A percentile compares a stretch with the other conserved stretches of the same genome.
These are phyloP conservation scores for Candida sonorensis DNA, from an alignment of 805 yeast species.

Conservation along the genomic window DNA sequence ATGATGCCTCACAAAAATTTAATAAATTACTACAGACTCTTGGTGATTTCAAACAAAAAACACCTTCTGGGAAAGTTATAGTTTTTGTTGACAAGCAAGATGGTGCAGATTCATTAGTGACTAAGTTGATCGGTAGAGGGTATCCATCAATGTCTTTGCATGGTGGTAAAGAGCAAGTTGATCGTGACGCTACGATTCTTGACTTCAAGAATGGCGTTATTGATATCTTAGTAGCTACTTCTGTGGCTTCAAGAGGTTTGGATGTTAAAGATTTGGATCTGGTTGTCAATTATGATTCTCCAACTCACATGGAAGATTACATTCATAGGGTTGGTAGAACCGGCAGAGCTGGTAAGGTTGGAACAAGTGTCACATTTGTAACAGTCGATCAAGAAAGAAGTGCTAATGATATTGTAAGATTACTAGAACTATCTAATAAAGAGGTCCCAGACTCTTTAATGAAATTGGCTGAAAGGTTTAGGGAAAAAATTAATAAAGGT, in stretches of 20 bases:
- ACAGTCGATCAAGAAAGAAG: slow-evolving; percentile 52
- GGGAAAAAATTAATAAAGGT: slow-evolving; percentile 58
- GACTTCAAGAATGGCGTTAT: slow-evolving; percentile 59
- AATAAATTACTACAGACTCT: slow-evolving; percentile 45
- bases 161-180: slow-evolving; percentile 87
- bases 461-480: slow-evolving; percentile 47
- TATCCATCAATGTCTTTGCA: slow-evolving; percentile 67
- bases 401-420: slow-evolving; percentile 64
- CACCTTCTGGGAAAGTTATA: slow-evolving; percentile 46
- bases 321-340: slow-evolving; percentile 96
- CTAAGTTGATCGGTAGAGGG: slow-evolving; percentile 44
- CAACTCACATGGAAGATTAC: slow-evolving; percentile 89
- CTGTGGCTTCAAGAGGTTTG: slow-evolving; percentile 90
- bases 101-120: slow-evolving; percentile 67
- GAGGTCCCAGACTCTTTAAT: slow-evolving; percentile 46
- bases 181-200: slow-evolving; percentile 65
- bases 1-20: slow-evolving; percentile 57
- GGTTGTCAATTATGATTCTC: slow-evolving; percentile 77
- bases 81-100: slow-evolving; percentile 86
- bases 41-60: slow-evolving; percentile 33
- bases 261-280: slow-evolving; percentile 82
- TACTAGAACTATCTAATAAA: slow-evolving; percentile 51
- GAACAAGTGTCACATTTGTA: slow-evolving; percentile 67
- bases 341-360: slow-evolving; percentile 81
- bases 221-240: slow-evolving; percentile 78